Evolutionary conservation across 441 rosid genomes (phyloP).

Genomic region (Francoa sonchifolia): DNA sequence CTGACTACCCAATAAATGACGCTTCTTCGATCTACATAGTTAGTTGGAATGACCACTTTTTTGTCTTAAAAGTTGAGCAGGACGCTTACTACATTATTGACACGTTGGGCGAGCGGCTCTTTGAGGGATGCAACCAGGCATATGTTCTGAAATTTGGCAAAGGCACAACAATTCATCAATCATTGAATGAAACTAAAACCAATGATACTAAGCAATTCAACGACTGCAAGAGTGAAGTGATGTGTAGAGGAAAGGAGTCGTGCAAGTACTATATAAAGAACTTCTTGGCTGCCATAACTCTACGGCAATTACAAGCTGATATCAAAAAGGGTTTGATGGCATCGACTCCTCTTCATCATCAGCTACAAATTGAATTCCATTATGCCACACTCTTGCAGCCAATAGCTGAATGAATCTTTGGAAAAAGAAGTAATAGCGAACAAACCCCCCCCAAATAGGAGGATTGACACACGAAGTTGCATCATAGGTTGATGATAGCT

Average conservation of each 20-base stretch:
- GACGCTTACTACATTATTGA: conserved; percentile 78
- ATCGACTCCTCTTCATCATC: conserved; percentile 56
- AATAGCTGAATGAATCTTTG: conserved; percentile 5
- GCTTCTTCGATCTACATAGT: conserved; percentile 43
- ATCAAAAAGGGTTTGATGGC: conserved; percentile 57
- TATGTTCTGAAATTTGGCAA: conserved; percentile 57
- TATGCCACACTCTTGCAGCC: conserved; percentile 28
- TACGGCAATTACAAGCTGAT: conserved; percentile 63
- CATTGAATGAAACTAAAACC: conserved; percentile 14
- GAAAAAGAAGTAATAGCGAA: too few species aligned
- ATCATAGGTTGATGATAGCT: too few species aligned
- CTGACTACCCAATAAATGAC: conserved; percentile 15
- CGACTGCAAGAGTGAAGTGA: conserved; percentile 18
- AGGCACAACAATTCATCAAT: conserved; percentile 28
- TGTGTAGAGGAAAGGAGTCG: conserved; percentile 52
- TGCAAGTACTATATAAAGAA: conserved; percentile 82
- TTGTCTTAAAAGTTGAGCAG: conserved; percentile 54
- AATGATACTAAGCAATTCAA: conserved; percentile 10
- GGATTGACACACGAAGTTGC: too few species aligned
- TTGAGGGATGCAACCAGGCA: conserved; percentile 72
- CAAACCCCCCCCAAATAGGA: too few species aligned
- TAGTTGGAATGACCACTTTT: conserved; percentile 91
- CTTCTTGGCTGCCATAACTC: conserved; percentile 81
- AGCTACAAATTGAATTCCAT: conserved; percentile 71
- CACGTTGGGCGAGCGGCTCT: conserved; percentile 76